Evolutionary conservation across 2,329 filamentous ascomycete genomes (phyloP).

Genomic region (Cryphonectria carpinicola): DNA sequence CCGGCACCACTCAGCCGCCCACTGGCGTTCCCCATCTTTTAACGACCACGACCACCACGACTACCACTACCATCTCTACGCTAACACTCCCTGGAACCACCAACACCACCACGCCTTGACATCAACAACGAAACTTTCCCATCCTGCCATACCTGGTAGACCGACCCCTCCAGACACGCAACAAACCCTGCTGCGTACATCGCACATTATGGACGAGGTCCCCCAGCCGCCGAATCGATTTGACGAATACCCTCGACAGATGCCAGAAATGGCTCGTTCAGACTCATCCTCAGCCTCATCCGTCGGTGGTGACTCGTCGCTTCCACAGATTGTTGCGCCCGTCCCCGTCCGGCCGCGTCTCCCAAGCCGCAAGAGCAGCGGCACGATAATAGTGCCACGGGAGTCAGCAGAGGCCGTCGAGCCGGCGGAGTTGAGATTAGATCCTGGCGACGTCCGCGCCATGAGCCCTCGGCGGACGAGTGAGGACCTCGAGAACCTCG

Average conservation of each 20-base stretch:
- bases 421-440: conserved; percentile 74
- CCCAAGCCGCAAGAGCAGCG: conserved; percentile 76
- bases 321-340: conserved; percentile 52
- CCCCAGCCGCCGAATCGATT: conserved; percentile 22
- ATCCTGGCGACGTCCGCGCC: conserved; percentile 84
- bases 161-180: neutral
- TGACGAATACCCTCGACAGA: conserved; percentile 18
- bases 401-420: conserved; percentile 72
- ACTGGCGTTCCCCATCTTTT: conserved; percentile 6
- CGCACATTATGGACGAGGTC: conserved; percentile 22
- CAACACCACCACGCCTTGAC: neutral
- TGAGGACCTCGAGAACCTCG: conserved; percentile 86
- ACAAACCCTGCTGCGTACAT: neutral
- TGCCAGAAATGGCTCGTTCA: conserved; percentile 36
- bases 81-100: neutral
- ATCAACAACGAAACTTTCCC: neutral
- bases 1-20: conserved; percentile 1
- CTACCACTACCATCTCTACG: conserved; percentile 8
- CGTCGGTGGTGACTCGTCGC: conserved; percentile 38
- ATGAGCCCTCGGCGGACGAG: conserved; percentile 94
- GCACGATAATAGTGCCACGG: conserved; percentile 80
- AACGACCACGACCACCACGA: conserved; percentile 3
- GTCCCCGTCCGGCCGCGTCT: conserved; percentile 66
- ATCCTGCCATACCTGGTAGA: neutral
- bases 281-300: conserved; percentile 42